Conservation (phyloP, 371 early-diverging fungal genomes). For the Phascolomyces articulosus region DNA sequence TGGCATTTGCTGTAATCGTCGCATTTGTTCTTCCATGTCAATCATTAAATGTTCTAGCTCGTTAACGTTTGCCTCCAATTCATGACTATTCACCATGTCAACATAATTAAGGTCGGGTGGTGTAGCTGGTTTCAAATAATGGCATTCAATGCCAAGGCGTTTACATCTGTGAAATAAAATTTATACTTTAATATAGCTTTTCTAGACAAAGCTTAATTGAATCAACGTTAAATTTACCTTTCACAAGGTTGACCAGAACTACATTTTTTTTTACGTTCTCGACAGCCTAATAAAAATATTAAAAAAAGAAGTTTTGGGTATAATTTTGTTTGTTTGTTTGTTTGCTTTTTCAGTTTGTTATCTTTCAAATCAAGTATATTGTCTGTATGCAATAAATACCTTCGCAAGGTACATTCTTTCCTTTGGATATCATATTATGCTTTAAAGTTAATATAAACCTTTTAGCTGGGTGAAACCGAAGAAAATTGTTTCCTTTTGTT, state of each 20-base stretch:
- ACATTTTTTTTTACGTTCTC: slow-evolving; percentile 52
- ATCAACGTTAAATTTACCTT: slow-evolving; percentile 34
- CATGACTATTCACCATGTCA: slow-evolving; percentile 10
- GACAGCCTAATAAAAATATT: slow-evolving; percentile 28
- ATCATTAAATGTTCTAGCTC: slow-evolving; percentile 13
- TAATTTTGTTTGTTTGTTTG: not conserved
- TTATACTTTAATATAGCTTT: not conserved
- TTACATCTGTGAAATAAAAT: slow-evolving; percentile 10
- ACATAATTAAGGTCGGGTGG: slow-evolving; percentile 15
- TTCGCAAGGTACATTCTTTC: slow-evolving; percentile 43
- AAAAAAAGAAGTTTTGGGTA: no score
- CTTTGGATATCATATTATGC: slow-evolving; percentile 21
- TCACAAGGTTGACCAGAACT: slow-evolving; percentile 44
- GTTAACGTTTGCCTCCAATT: slow-evolving; percentile 9
- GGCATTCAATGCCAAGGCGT: slow-evolving; percentile 17
- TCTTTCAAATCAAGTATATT: not conserved
- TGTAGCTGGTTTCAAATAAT: slow-evolving; percentile 17
- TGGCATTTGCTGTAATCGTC: slow-evolving; percentile 10
- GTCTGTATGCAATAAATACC: slow-evolving; percentile 17
- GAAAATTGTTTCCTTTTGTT: not conserved
- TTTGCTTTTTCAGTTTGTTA: not conserved
- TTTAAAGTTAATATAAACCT: no score
- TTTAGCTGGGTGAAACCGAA: not conserved
- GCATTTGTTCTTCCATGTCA: slow-evolving; percentile 15
- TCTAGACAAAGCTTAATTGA: no score